A percentile compares a stretch with the other conserved stretches of the same genome.
phyloP scores from a whole-genome alignment of 495 filamentous ascomycete genomes.

The Neurospora sp. region DNA sequence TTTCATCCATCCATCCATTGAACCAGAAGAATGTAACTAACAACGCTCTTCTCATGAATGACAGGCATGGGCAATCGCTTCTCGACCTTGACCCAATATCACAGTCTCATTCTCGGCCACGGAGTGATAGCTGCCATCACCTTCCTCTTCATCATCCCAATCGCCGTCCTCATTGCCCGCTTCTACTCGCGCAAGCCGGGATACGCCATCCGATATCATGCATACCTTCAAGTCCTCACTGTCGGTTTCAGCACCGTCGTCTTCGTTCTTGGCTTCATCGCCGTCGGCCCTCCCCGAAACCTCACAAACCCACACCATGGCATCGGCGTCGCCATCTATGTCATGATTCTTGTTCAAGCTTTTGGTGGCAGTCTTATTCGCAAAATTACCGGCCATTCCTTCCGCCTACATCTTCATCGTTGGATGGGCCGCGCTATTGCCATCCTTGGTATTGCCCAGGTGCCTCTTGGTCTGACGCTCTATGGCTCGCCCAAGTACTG shows the following conservation, averaged over 20 bases:
- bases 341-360: constrained; percentile 69
- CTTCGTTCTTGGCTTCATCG: constrained; percentile 68
- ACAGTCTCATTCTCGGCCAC: constrained; percentile 69
- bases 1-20: neutral
- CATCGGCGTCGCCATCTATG: constrained; percentile 85
- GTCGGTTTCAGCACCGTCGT: constrained; percentile 59
- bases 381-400: constrained; percentile 45
- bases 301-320: constrained; percentile 92
- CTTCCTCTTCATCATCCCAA: constrained; percentile 75
- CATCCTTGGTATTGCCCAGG: constrained; percentile 74
- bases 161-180: constrained; percentile 64
- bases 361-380: constrained; percentile 66
- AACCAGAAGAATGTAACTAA: constrained; percentile 1
- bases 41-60: neutral
- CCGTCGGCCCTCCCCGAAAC: constrained; percentile 64
- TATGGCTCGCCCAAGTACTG: constrained; percentile 80
- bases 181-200: constrained; percentile 54
- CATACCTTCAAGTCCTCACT: constrained; percentile 78
- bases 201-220: constrained; percentile 65
- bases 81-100: constrained; percentile 61
- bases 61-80: constrained; percentile 90
- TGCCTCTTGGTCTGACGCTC: constrained; percentile 80
- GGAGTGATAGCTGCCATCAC: constrained; percentile 78
- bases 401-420: constrained; percentile 74
- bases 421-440: constrained; percentile 73